Base-by-base conservation (phyloP, 306 rosid species). In the Quercus agrifolia region DNA sequence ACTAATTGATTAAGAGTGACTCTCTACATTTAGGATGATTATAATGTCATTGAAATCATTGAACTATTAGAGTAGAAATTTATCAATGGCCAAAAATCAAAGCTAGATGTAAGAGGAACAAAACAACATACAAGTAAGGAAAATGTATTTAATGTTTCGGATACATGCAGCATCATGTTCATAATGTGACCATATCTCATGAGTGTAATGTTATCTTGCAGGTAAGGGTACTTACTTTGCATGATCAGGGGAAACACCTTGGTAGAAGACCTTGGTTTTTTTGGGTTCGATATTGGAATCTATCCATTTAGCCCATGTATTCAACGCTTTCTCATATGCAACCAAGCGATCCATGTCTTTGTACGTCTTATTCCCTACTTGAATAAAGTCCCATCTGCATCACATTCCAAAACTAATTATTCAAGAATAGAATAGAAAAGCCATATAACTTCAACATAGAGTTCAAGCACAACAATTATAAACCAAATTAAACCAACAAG, bases 201-300 rank as follows among this genome's bases (percentile, higher is more conserved):
- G 46, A 7, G 46, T 38, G 46, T 38, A 2, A 38, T 38, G 44
- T 38, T 33, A 38, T 7, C 10, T 38, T 2, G 10, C 44, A 38
- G 7, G 10, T 38, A 38, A 23, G 46, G 46, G 10, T 38, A 38
- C 46, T 38, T 54, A 54, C 57, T 54, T 17, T 54, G 57, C 17
- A 54, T 54, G 98, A 75, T 88, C 97, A 0, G 97, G 98, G 21
- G 97, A 93, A 3, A 93, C 79, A n/a, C 97, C 98, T 81, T 93
- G 98, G 46, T 88, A 93, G 83, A 91, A 84, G 27, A 93, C 90
- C 55, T 14, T 85, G 19, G 94, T 87, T 74, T 78, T 78, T 2
- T 72, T 56, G 2, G 86, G 80, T 63, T 91, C 82, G 56, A 89
- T 56, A 49, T 83, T 88, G 70, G 8, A 14, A 68, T 90, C 85